phyloP scores from a whole-genome alignment of 2,329 filamentous ascomycete genomes.

The Metarhizium robertsii region DNA sequence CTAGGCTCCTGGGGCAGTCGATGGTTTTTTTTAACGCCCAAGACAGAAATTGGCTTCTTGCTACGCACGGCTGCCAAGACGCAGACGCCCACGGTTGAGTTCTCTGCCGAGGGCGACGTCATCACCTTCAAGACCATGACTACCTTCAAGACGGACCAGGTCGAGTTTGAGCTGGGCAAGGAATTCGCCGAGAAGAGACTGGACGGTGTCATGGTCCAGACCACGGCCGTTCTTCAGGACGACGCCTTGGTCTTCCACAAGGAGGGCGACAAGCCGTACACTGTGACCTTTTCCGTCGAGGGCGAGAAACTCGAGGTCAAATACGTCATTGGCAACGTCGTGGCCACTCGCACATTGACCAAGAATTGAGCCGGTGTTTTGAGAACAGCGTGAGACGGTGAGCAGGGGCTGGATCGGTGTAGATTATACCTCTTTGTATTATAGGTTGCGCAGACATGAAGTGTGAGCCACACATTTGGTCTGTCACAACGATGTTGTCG shows the following conservation, averaged over 20 bases:
- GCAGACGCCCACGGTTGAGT: not conserved
- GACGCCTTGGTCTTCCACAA: not conserved
- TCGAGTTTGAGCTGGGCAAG: constrained; percentile 1
- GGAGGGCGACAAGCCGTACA: not conserved
- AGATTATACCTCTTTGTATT: too few species aligned
- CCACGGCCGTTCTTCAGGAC: not conserved
- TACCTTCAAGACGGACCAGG: constrained; percentile 1
- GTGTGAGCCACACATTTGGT: too few species aligned
- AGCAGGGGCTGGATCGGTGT: too few species aligned
- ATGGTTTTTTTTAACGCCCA: not conserved
- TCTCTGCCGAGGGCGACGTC: not conserved
- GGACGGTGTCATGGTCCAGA: not conserved
- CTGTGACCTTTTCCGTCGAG: not conserved
- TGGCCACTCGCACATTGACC: not conserved
- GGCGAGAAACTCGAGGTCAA: not conserved
- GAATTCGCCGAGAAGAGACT: not conserved
- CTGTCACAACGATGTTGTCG: too few species aligned
- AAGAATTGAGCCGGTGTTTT: not conserved
- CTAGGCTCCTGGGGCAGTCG: too few species aligned
- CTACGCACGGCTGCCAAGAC: constrained; percentile 1
- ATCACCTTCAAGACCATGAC: constrained; percentile 1
- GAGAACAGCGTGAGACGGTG: too few species aligned
- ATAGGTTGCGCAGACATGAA: not conserved
- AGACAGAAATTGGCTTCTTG: not conserved
- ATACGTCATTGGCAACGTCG: not conserved